phyloP scores from a whole-genome alignment of 2,329 filamentous ascomycete genomes.

The Pleurostoma richardsiae region DNA sequence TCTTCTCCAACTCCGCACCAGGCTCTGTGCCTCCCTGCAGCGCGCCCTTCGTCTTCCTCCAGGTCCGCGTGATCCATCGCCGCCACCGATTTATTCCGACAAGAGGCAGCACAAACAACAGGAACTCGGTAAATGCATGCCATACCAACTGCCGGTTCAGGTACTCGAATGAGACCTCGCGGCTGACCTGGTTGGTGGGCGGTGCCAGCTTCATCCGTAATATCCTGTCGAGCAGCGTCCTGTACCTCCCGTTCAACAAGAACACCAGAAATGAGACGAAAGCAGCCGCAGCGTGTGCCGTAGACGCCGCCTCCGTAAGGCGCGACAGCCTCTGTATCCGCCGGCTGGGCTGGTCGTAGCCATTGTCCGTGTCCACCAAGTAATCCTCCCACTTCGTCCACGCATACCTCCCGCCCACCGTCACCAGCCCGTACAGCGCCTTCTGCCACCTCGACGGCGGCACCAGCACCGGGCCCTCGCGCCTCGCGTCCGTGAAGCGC shows the following conservation, averaged over 20 bases:
- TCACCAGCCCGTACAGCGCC: constrained; percentile 74
- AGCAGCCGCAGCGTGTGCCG: constrained; percentile 73
- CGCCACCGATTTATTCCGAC: constrained; percentile 92
- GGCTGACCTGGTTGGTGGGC: constrained; percentile 75
- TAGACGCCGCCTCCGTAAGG: constrained; percentile 64
- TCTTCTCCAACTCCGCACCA: constrained; percentile 34
- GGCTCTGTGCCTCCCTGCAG: constrained; percentile 37
- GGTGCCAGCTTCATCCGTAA: constrained; percentile 81
- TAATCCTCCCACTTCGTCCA: constrained; percentile 93
- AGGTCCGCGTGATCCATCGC: constrained; percentile 80
- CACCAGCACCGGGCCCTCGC: constrained; percentile 53
- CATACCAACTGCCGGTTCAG: constrained; percentile 96
- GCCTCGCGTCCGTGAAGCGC: constrained; percentile 79
- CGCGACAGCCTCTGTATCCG: constrained; percentile 54
- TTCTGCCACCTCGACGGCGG: constrained; percentile 82
- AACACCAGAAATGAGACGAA: constrained; percentile 88
- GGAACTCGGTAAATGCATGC: constrained; percentile 99
- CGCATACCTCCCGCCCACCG: constrained; percentile 80
- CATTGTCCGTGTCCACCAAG: constrained; percentile 71
- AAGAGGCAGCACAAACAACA: constrained; percentile 96
- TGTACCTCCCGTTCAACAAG: constrained; percentile 82
- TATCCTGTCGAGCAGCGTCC: constrained; percentile 82
- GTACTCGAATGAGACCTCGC: constrained; percentile 96
- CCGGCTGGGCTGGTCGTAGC: constrained; percentile 58
- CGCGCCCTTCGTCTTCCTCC: constrained; percentile 71